These are phyloP conservation scores for Panus rudis DNA, from an alignment of 768 basidiomycete species.

Conservation along the genomic window DNA sequence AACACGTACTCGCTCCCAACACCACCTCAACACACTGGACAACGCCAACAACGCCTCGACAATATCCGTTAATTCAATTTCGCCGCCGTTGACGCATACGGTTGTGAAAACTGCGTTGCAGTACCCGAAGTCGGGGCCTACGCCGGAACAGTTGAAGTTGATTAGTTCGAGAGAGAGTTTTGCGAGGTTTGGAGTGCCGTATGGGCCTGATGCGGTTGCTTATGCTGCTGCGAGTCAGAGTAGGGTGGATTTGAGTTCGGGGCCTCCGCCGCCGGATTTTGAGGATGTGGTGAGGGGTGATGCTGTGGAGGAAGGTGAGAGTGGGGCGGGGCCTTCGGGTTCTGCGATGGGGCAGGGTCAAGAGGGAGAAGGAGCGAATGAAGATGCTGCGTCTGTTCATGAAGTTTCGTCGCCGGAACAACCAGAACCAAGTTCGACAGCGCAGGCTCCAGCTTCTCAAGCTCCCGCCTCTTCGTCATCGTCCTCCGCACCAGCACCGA, in stretches of 20 bases:
- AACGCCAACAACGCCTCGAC: constrained; percentile 34
- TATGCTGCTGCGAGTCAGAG: constrained; percentile 49
- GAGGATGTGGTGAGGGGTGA: constrained; percentile 16
- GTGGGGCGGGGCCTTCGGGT: background rate
- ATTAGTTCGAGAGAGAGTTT: constrained; percentile 64
- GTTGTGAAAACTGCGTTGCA: constrained; percentile 62
- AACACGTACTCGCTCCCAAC: constrained; percentile 34
- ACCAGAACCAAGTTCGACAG: background rate
- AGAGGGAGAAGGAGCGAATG: background rate
- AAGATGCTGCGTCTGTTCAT: background rate
- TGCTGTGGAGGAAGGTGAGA: constrained; percentile 16
- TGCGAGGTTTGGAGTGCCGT: constrained; percentile 67
- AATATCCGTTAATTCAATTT: constrained; percentile 70
- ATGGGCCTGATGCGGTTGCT: constrained; percentile 66
- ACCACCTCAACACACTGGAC: constrained; percentile 45
- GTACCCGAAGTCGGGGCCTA: constrained; percentile 57
- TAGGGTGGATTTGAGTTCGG: constrained; percentile 29
- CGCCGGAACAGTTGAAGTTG: constrained; percentile 57
- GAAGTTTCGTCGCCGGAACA: background rate
- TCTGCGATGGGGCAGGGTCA: background rate
- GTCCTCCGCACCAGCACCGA: background rate
- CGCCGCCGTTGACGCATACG: constrained; percentile 71
- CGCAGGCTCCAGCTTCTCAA: background rate
- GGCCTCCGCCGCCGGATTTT: constrained; percentile 32
- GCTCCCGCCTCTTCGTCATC: background rate